A percentile compares a stretch with the other conserved stretches of the same genome.
Evolutionary conservation across 2,329 filamentous ascomycete genomes (phyloP).

Genomic region (Paecilomyces fulvus): DNA sequence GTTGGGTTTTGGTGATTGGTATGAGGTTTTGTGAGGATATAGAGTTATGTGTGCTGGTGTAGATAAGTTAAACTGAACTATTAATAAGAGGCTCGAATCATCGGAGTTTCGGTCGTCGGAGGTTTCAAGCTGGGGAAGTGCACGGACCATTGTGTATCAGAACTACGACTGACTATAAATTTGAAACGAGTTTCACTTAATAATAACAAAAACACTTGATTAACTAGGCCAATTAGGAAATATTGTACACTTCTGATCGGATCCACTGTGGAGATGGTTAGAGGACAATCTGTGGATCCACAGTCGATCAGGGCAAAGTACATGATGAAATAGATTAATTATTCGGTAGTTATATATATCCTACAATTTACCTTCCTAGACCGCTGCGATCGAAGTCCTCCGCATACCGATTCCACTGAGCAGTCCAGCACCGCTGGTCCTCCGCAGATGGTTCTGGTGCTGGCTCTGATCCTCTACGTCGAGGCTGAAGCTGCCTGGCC

Average conservation of each 20-base stretch:
- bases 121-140: not conserved
- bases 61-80: too few species aligned
- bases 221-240: not conserved
- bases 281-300: not conserved
- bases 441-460: conserved; percentile 1
- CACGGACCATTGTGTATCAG: not conserved
- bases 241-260: not conserved
- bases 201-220: too few species aligned
- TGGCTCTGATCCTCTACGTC: not conserved
- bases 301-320: not conserved
- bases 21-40: too few species aligned
- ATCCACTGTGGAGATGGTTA: not conserved
- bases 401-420: not conserved
- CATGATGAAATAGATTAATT: not conserved
- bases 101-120: not conserved
- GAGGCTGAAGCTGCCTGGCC: not conserved
- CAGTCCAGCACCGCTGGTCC: not conserved
- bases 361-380: not conserved
- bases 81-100: not conserved
- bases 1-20: not conserved
- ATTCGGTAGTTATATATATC: not conserved
- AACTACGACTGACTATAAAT: too few species aligned
- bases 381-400: not conserved
- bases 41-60: too few species aligned
- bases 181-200: too few species aligned